Conservation (phyloP, 257 asterid species). For the Ballota nigra region DNA sequence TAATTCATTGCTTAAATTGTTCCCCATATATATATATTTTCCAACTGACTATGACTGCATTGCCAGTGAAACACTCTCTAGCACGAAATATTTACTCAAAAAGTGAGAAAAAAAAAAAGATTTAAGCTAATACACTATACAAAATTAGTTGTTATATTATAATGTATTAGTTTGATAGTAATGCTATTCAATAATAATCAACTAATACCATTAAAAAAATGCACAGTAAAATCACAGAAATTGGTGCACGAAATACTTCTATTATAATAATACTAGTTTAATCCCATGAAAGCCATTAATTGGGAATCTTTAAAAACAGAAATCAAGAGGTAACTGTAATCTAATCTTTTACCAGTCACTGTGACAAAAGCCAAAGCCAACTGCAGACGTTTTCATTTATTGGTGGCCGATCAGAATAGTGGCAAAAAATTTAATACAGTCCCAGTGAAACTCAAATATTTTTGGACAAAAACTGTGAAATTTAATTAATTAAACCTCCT, state of each 20-base stretch:
- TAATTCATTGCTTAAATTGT: slow-evolving; percentile 19
- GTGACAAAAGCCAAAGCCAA: slow-evolving; percentile 31
- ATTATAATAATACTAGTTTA: too few relatives aligned
- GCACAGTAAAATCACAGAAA: too few relatives aligned
- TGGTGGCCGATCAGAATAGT: slow-evolving; percentile 26
- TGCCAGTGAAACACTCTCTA: neutral
- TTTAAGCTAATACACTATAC: too few relatives aligned
- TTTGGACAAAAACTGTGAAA: slow-evolving; percentile 31
- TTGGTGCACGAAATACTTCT: too few relatives aligned
- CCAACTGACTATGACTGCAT: neutral
- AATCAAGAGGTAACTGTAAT: neutral
- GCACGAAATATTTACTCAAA: neutral
- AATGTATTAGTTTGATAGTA: too few relatives aligned
- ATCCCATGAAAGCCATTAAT: too few relatives aligned
- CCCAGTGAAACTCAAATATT: slow-evolving; percentile 20
- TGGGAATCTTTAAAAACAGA: slow-evolving; percentile 4
- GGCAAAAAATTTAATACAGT: slow-evolving; percentile 44
- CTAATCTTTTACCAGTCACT: slow-evolving; percentile 17
- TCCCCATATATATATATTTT: neutral
- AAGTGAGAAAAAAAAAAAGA: too few relatives aligned
- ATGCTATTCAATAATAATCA: too few relatives aligned
- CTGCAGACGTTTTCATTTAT: slow-evolving; percentile 51
- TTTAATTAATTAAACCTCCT: slow-evolving; percentile 7
- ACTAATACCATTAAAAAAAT: too few relatives aligned
- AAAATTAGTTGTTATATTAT: too few relatives aligned